Base-by-base conservation (phyloP, 2,329 filamentous ascomycete genomes). In the Talaromyces sp. region DNA sequence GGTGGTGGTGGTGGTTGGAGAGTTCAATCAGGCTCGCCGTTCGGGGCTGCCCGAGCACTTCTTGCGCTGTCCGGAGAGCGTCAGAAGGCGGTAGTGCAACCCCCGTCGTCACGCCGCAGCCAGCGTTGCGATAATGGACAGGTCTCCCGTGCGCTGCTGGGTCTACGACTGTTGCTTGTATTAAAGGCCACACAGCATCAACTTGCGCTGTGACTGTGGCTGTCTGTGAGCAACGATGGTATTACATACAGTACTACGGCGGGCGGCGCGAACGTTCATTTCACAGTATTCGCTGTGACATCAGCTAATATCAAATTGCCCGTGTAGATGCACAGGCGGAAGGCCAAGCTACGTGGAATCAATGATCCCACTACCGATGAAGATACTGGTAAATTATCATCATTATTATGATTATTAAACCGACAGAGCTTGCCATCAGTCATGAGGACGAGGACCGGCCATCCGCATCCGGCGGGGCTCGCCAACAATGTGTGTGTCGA, bases 21-120 rank as follows among this genome's bases (percentile, higher is more conserved):
- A 32, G 56, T 61, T 62, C 65, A 66, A 62, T 62, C 65, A 66
- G 64, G 66, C 60, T 66, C 68, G 57, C 27, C 53, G 57, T 31
- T 59, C 52, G 51, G 66, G 68, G 46, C 50, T 58, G 54, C 57
- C 57, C 52, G 38, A 59, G 35, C 24, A 48, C 12, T 19, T 1
- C 35, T 48, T 24, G 43, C 29, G 38, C 29, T 66, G 66, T 70
- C 67, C 70, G 71, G 72, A 67, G 71, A 68, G 65, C 71, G 71
- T 63, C 65, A 74, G 69, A 67, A 66, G 65, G 63, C 68, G 65
- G 66, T 65, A 69, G 71, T 69, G 73, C 72, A 71, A 69, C 65
- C 48, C 7, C 24, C 48, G 21, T 14, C 24, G 48, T 27, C 27
- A 52, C 14, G 27, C 24, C 14, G 27, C 48, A 9, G 26, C 26